Evolutionary conservation across 768 basidiomycete genomes (phyloP).

Genomic region (Kwoniella dendrophila): DNA sequence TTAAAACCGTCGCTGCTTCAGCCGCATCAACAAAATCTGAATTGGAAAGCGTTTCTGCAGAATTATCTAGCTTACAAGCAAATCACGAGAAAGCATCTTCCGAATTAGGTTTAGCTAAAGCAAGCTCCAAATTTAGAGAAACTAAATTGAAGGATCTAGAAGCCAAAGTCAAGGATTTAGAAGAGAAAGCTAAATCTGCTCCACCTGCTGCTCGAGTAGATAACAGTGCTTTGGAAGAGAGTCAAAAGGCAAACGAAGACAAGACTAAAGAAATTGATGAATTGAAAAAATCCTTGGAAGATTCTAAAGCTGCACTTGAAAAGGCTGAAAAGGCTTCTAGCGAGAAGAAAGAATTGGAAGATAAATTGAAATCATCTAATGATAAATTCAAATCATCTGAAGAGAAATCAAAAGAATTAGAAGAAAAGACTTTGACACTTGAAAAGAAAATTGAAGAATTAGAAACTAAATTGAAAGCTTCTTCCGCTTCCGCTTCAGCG

Average conservation of each 20-base stretch:
- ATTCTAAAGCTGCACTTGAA: not conserved
- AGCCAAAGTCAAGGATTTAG: slow-evolving; percentile 25
- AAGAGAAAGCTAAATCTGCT: slow-evolving; percentile 22
- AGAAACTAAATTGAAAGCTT: slow-evolving; percentile 21
- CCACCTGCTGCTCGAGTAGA: not conserved
- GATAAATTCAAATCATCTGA: slow-evolving; percentile 7
- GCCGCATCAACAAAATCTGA: slow-evolving; percentile 14
- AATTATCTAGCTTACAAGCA: slow-evolving; percentile 20
- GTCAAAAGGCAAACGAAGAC: slow-evolving; percentile 18
- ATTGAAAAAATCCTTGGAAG: slow-evolving; percentile 24
- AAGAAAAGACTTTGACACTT: slow-evolving; percentile 8
- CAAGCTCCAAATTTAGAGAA: slow-evolving; percentile 16
- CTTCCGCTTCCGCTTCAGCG: slow-evolving; percentile 1
- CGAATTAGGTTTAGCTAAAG: slow-evolving; percentile 27
- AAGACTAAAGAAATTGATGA: slow-evolving; percentile 29
- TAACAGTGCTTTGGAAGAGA: slow-evolving; percentile 1
- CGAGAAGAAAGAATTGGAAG: slow-evolving; percentile 20
- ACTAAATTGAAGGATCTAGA: slow-evolving; percentile 22
- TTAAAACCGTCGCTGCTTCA: slow-evolving; percentile 11
- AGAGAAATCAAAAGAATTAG: slow-evolving; percentile 24
- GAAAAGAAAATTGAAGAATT: slow-evolving; percentile 36
- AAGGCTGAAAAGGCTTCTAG: slow-evolving; percentile 22
- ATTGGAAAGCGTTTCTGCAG: slow-evolving; percentile 14
- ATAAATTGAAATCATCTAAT: slow-evolving; percentile 8
- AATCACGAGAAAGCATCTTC: slow-evolving; percentile 20